Conservation (phyloP, 2,329 filamentous ascomycete genomes). For the Neophaeococcomyces mojaviensis region DNA sequence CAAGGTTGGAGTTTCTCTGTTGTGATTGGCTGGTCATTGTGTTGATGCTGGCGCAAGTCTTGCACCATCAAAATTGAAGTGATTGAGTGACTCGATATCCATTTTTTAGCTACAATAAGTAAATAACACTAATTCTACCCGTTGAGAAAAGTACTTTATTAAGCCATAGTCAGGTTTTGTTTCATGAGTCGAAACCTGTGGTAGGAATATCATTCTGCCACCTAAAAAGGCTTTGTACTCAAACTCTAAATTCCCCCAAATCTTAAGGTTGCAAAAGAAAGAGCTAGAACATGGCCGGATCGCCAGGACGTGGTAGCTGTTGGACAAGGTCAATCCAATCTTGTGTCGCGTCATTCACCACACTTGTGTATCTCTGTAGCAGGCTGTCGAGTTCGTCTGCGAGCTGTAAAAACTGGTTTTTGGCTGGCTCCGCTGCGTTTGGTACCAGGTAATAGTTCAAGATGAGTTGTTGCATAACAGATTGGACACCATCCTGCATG, state of each 20-base stretch:
- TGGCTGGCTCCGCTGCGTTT: background rate
- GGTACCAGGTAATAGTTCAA: constrained; percentile 6
- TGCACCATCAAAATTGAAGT: background rate
- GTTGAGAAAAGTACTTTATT: too few relatives aligned
- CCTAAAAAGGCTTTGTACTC: too few relatives aligned
- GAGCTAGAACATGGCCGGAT: background rate
- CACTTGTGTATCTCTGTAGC: background rate
- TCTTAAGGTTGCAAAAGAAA: background rate
- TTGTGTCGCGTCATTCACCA: background rate
- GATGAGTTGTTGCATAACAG: constrained; percentile 2
- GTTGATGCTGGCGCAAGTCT: background rate
- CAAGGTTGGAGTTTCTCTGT: constrained; percentile 2
- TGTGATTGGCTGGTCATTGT: background rate
- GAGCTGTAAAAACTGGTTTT: background rate
- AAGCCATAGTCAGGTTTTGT: too few relatives aligned
- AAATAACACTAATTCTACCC: too few relatives aligned
- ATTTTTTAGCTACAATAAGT: too few relatives aligned
- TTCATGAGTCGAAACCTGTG: too few relatives aligned
- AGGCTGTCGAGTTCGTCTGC: constrained; percentile 1
- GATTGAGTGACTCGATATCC: too few relatives aligned
- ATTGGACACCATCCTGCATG: background rate
- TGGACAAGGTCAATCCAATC: background rate
- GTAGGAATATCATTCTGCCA: too few relatives aligned
- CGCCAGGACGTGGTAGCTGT: background rate
- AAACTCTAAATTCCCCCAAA: too few relatives aligned